These are phyloP conservation scores for Boletus tomentosulus DNA, from an alignment of 768 basidiomycete genomes.

Conservation along the genomic window DNA sequence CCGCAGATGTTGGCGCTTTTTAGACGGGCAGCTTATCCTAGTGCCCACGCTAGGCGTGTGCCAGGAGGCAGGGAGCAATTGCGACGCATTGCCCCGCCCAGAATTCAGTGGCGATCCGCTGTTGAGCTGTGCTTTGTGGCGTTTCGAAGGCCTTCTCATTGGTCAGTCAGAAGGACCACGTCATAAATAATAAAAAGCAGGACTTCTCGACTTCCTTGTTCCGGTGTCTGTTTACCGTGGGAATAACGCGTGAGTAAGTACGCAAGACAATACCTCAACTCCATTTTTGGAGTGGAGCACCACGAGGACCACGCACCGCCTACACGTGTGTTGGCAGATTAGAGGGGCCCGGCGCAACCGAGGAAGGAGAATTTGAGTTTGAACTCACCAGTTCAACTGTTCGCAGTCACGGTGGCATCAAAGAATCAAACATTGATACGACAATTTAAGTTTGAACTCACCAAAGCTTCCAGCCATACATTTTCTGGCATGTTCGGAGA, in stretches of 20 bases:
- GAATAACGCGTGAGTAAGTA: constrained; percentile 1
- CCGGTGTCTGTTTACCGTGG: constrained; percentile 14
- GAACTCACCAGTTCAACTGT: neutral
- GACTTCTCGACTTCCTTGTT: constrained; percentile 21
- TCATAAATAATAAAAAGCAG: constrained; percentile 15
- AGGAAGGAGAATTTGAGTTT: constrained; percentile 1
- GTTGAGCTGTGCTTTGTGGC: constrained; percentile 24
- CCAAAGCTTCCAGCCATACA: neutral
- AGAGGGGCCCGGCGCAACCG: neutral
- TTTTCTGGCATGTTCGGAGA: neutral
- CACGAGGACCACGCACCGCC: constrained; percentile 15
- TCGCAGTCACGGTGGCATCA: neutral
- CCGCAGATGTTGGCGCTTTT: neutral
- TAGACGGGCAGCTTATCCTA: neutral
- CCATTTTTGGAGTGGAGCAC: constrained; percentile 2
- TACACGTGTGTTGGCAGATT: constrained; percentile 10
- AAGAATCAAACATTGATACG: neutral
- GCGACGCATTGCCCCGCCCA: neutral
- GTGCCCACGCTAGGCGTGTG: neutral
- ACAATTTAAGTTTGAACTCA: constrained; percentile 5
- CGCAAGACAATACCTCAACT: constrained; percentile 1
- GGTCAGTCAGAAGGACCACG: neutral
- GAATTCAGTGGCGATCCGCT: neutral
- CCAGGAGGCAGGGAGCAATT: neutral
- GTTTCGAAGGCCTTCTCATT: constrained; percentile 10